Evolutionary conservation across 2,329 filamentous ascomycete genomes (phyloP), one percentile per base, ranked within the genome.

Genomic region (Talaromyces sp.): DNA sequence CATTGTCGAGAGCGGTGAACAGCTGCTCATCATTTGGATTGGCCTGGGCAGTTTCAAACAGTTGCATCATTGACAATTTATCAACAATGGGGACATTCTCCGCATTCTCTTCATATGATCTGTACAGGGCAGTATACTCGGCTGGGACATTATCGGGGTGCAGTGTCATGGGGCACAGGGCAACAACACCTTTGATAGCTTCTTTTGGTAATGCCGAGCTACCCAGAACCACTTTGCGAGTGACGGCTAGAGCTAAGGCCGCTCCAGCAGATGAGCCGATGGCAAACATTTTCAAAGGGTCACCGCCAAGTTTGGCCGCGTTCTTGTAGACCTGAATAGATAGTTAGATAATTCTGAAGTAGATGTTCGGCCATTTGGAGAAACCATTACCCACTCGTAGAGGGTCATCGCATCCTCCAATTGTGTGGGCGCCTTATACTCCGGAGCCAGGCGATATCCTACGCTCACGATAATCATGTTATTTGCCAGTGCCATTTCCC

Each of bases 371-470:
- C 31, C 31, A 10, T 32, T 32, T 32, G 11, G 31, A 32, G 31
- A 32, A 32, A 32, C 31, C 4, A 11, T 32, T 10, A 75, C 74
- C 79, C 79, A 81, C 62, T 72, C 68, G 0, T 79, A 69, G 1
- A 74, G 74, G 62, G 82, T 80, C 62, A 75, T 79, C 57, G 73
- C 74, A 64, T 85, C 81, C 57, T 82, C 70, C 1, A 83, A 69
- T 3, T 76, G 76, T 1, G 69, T 70, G 0, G 82, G 81, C 60
- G 83, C 84, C 26, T 72, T 70, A 63, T 82, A 70, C 60, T 82
- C 81, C 0, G 81, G 82, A 8, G 80, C 81, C 32, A 82, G 74
- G 1, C 81, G 73, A 63, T 84, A 83, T 19, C 81, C 79, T 4
- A 83, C 74, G 60, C 79, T 80, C 8, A 83, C 71, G 17, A 79